Evolutionary conservation across 257 asterid species (phyloP), one percentile per base, ranked within the genome.

Genomic region (Ilex asprella): DNA sequence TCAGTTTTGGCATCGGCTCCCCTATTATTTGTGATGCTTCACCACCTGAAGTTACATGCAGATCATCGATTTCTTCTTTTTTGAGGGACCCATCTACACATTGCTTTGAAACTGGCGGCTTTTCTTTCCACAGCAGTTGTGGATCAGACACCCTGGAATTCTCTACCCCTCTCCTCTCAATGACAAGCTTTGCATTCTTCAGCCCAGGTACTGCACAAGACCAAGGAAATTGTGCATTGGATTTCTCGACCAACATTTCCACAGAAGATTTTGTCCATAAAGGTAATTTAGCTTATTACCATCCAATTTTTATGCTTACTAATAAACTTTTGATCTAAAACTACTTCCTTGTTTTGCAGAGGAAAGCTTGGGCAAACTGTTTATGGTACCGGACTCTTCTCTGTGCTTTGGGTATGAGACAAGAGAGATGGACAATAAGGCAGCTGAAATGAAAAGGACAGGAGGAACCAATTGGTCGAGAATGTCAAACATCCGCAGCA

Each of bases 121-220:
- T 86, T 70, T 83, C 95, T 46, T 84, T 86, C 78, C 75, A 56
- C 12, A 73, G 79, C 56, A 72, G 66, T 63, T 65, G 68, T 16
- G 81, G 76, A 57, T 71, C 83, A 55, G 62, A 50, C 60, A 60
- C 84, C 7, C 27, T 65, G 43, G 83, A 79, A 63, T 63, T 71
- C 72, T 67, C 87, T 16, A 62, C 82, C 12, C 77, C 86, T 4
- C 47, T 82, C 15, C 41, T 73, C 47, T 70, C 95, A 14, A 61
- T 88, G 47, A 82, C 88, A 14, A 88, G 96, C 75, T 86, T 88
- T 73, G 78, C 88, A 30, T 86, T 88, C 79, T 78, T 77, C 70
- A 59, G 77, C 73, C 47, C 76, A 3, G 64, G 68, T 39, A 39
- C 60, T 60, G 73, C 41, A 31, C 72, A 68, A 61, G 86, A 61